Percentiles rank a stretch among this genome's conserved stretches.
These are phyloP conservation scores for Cryptococcus sp. DNA, from an alignment of 1,284 basidiomycete genomes.

Conservation along the genomic window DNA sequence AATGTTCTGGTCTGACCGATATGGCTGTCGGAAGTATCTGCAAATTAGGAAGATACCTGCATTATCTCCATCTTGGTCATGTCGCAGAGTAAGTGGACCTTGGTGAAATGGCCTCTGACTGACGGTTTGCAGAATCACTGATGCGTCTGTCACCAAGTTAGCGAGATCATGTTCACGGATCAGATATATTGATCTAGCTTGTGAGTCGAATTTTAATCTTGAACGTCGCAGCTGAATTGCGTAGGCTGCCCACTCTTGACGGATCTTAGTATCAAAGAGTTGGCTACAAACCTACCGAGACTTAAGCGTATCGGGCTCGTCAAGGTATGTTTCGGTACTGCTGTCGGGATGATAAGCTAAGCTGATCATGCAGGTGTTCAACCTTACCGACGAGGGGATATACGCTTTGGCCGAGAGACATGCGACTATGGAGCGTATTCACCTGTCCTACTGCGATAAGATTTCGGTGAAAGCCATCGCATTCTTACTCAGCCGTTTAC, in stretches of 20 bases:
- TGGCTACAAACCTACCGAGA: slow-evolving; percentile 77
- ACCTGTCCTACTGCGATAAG: slow-evolving; percentile 95
- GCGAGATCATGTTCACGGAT: slow-evolving; percentile 87
- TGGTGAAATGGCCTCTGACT: neutral
- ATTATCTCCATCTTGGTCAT: slow-evolving; percentile 94
- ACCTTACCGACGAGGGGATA: slow-evolving; percentile 89
- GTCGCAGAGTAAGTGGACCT: slow-evolving; percentile 54
- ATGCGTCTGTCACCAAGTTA: slow-evolving; percentile 76
- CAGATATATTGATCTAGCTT: slow-evolving; percentile 94
- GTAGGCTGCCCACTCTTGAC: slow-evolving; percentile 81
- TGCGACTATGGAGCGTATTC: slow-evolving; percentile 86
- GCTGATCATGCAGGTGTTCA: slow-evolving; percentile 58
- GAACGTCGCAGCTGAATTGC: neutral
- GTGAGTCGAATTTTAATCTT: slow-evolving; percentile 53
- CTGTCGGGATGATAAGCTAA: neutral
- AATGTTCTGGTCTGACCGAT: slow-evolving; percentile 83
- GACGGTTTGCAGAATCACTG: slow-evolving; percentile 72
- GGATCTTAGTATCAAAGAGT: slow-evolving; percentile 88
- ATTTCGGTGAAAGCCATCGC: slow-evolving; percentile 88
- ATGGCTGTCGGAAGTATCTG: slow-evolving; percentile 78
- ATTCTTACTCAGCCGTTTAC: slow-evolving; percentile 78
- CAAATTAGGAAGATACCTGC: slow-evolving; percentile 81
- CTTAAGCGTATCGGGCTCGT: slow-evolving; percentile 93
- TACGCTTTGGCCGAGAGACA: slow-evolving; percentile 70
- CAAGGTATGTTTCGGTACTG: slow-evolving; percentile 55